Percentiles rank a stretch among this genome's conserved stretches.
These are phyloP conservation scores for Neurospora hispaniola DNA, from an alignment of 495 filamentous ascomycete species.

Conservation along the genomic window DNA sequence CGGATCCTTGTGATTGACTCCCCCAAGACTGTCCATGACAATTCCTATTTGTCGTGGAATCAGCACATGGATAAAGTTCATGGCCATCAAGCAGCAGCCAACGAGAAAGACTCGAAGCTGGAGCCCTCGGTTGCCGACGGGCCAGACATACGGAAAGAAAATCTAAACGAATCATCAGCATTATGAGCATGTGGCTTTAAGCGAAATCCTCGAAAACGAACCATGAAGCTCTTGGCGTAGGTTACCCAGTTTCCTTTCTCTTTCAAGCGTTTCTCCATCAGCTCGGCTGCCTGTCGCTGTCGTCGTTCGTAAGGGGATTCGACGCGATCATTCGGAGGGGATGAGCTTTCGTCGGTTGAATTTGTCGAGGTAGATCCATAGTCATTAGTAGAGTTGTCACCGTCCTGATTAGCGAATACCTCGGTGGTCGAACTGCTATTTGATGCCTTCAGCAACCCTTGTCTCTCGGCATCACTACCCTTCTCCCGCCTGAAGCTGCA, in stretches of 20 bases:
- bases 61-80: constrained; percentile 52
- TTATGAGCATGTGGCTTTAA: not conserved
- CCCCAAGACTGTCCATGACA: constrained; percentile 44
- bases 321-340: constrained; percentile 23
- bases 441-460: constrained; percentile 32
- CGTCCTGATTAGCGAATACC: constrained; percentile 12
- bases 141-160: constrained; percentile 58
- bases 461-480: constrained; percentile 38
- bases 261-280: constrained; percentile 46
- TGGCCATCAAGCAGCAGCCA: constrained; percentile 48
- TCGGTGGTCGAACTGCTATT: constrained; percentile 4
- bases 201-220: constrained; percentile 20
- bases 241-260: constrained; percentile 54
- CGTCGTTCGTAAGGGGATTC: constrained; percentile 41
- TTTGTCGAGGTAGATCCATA: constrained; percentile 37
- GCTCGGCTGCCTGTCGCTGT: constrained; percentile 37
- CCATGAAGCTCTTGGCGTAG: constrained; percentile 51
- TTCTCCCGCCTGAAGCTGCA: constrained; percentile 20
- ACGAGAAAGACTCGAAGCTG: constrained; percentile 48
- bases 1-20: constrained; percentile 30
- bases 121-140: constrained; percentile 41
- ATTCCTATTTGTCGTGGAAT: constrained; percentile 58
- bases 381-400: constrained; percentile 20
- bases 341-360: constrained; percentile 18
- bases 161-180: constrained; percentile 25